Percentiles rank a stretch among this genome's conserved stretches.
Conservation (phyloP, 1,284 basidiomycete species). For the Pyrrhoderma noxium region DNA sequence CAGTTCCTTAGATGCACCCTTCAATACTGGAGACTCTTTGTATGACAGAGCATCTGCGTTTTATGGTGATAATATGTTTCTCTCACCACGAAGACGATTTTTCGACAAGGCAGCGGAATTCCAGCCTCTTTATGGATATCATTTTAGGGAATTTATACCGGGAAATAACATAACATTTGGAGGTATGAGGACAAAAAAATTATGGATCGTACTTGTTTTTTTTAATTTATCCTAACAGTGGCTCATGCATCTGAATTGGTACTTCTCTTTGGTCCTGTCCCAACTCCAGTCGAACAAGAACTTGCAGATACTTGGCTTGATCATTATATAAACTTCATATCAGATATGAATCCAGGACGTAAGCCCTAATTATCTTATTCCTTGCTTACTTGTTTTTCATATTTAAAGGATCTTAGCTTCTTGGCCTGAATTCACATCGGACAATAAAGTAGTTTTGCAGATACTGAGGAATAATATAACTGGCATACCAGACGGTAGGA, state of each 20-base stretch:
- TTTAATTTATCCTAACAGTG: constrained; percentile 28
- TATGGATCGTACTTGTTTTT: not conserved
- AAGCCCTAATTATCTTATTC: constrained; percentile 11
- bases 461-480: constrained; percentile 44
- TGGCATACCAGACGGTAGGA: constrained; percentile 41
- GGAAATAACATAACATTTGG: constrained; percentile 38
- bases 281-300: constrained; percentile 33
- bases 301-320: constrained; percentile 43
- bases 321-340: constrained; percentile 48
- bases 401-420: constrained; percentile 25
- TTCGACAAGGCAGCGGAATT: constrained; percentile 37
- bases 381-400: not conserved
- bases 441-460: constrained; percentile 36
- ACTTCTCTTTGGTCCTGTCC: constrained; percentile 41
- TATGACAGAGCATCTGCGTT: constrained; percentile 48
- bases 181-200: constrained; percentile 26
- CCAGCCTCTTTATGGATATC: constrained; percentile 47
- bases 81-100: constrained; percentile 41
- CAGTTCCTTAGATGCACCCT: constrained; percentile 37
- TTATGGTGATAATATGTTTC: constrained; percentile 52
- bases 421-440: constrained; percentile 38
- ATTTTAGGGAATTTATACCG: constrained; percentile 48
- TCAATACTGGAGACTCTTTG: constrained; percentile 51
- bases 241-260: constrained; percentile 43
- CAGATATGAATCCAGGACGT: constrained; percentile 47